A percentile compares a stretch with the other conserved stretches of the same genome.
phyloP scores from a whole-genome alignment of 208 protist genomes.

The Kentomonas sorsogonicus region DNA sequence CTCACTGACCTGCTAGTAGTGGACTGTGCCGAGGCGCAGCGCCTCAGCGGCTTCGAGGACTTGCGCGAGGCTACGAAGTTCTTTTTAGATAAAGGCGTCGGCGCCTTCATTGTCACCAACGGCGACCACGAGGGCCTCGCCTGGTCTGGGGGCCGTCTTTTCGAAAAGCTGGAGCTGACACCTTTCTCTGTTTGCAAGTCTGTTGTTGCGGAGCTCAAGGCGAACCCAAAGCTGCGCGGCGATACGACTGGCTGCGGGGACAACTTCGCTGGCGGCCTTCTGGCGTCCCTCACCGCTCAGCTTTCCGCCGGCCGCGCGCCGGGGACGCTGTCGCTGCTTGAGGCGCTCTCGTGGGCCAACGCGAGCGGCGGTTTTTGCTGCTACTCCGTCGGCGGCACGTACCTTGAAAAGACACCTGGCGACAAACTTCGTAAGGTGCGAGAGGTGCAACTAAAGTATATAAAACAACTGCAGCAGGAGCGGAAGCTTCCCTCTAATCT shows the following conservation, averaged over 20 bases:
- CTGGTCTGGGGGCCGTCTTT: conserved; percentile 22
- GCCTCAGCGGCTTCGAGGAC: conserved; percentile 15
- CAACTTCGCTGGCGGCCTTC: conserved; percentile 24
- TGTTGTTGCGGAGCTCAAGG: conserved; percentile 13
- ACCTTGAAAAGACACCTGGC: conserved; percentile 23
- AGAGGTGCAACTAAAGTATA: not conserved
- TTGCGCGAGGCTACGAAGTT: conserved; percentile 17
- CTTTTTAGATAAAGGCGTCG: conserved; percentile 21
- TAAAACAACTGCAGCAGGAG: not conserved
- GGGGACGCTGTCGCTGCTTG: conserved; percentile 17
- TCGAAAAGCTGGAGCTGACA: conserved; percentile 16
- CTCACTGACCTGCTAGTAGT: conserved; percentile 32
- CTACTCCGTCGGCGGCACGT: conserved; percentile 22
- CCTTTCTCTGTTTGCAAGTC: conserved; percentile 17
- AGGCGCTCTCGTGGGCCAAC: conserved; percentile 17
- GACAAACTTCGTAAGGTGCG: conserved; percentile 14
- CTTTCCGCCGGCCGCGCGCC: conserved; percentile 9
- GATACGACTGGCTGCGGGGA: conserved; percentile 26
- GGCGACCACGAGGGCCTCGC: conserved; percentile 15
- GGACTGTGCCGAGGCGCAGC: conserved; percentile 23
- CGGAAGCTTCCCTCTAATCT: not conserved
- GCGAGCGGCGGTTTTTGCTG: conserved; percentile 21
- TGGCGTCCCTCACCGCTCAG: conserved; percentile 12
- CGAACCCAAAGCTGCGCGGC: conserved; percentile 9
- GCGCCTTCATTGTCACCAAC: conserved; percentile 23